phyloP scores from a whole-genome alignment of 768 basidiomycete species.

The Boletus speciosus region DNA sequence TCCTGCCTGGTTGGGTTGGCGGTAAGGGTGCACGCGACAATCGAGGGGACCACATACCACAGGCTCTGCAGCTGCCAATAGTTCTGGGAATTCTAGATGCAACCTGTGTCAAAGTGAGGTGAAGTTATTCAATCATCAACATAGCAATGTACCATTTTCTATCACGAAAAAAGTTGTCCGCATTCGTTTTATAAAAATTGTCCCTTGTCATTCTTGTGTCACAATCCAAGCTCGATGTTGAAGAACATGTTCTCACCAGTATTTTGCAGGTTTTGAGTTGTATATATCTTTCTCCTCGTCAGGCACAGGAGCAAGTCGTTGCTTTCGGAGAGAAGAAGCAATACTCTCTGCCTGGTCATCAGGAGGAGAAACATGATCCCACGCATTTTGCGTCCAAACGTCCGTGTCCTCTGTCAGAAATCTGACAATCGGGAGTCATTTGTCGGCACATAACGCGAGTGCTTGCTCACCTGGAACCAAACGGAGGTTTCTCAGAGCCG shows the following conservation, averaged over 20 bases:
- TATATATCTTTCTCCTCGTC: conserved; percentile 67
- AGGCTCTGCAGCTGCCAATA: conserved; percentile 63
- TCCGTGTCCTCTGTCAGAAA: conserved; percentile 68
- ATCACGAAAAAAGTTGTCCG: conserved; percentile 89
- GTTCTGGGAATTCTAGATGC: conserved; percentile 91
- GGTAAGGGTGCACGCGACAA: background rate
- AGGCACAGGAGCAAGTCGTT: conserved; percentile 70
- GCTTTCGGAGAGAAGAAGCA: conserved; percentile 61
- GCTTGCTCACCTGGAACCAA: conserved; percentile 59
- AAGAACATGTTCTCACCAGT: conserved; percentile 50
- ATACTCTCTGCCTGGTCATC: conserved; percentile 78
- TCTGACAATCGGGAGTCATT: conserved; percentile 34
- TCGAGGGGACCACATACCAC: conserved; percentile 43
- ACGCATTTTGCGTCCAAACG: conserved; percentile 85
- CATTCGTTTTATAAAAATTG: conserved; percentile 85
- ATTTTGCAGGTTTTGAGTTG: conserved; percentile 67
- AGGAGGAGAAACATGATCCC: conserved; percentile 87
- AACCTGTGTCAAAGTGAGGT: conserved; percentile 48
- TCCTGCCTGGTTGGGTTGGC: conserved; percentile 59
- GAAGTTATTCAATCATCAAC: background rate
- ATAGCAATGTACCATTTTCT: conserved; percentile 65
- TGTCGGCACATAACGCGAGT: background rate
- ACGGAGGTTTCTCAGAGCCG: conserved; percentile 53
- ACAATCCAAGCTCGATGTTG: conserved; percentile 26
- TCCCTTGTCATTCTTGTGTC: conserved; percentile 59